phyloP scores from a whole-genome alignment of 805 yeast species.

The Starmerella vaccinii region DNA sequence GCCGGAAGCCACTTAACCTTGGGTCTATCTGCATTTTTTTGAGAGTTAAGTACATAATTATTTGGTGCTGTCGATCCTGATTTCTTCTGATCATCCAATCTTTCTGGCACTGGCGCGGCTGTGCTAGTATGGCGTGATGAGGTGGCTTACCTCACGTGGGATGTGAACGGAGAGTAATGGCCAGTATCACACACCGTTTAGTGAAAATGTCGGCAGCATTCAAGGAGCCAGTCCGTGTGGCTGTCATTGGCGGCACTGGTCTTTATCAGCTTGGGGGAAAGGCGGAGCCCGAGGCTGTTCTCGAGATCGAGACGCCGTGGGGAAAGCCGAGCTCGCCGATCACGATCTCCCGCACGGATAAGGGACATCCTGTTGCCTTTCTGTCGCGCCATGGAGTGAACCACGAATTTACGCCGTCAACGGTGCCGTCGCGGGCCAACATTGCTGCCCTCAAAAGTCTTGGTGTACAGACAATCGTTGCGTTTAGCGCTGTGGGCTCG shows the following conservation, averaged over 20 bases:
- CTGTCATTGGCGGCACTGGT: constrained; percentile 98
- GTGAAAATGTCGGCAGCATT: background rate
- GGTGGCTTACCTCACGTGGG: constrained; percentile 5
- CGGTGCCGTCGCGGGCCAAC: constrained; percentile 88
- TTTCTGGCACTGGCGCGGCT: too few species aligned
- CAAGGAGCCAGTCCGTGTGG: constrained; percentile 53
- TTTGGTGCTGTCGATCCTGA: too few species aligned
- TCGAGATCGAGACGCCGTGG: constrained; percentile 89
- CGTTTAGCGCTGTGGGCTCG: constrained; percentile 95
- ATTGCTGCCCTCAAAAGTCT: constrained; percentile 86
- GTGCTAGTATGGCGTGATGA: too few species aligned
- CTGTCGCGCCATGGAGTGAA: constrained; percentile 88
- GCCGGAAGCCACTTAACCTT: too few species aligned
- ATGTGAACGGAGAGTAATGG: background rate
- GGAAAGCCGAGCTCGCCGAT: constrained; percentile 92
- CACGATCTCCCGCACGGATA: constrained; percentile 67
- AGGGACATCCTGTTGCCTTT: constrained; percentile 82
- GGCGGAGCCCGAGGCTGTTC: constrained; percentile 71
- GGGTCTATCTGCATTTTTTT: too few species aligned
- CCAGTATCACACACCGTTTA: background rate
- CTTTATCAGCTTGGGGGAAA: constrained; percentile 67
- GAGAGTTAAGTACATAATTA: too few species aligned
- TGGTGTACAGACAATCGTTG: constrained; percentile 79
- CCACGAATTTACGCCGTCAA: constrained; percentile 82
- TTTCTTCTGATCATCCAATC: too few species aligned